phyloP scores from a whole-genome alignment of 306 rosid genomes.

The Castanopsis chinensis region DNA sequence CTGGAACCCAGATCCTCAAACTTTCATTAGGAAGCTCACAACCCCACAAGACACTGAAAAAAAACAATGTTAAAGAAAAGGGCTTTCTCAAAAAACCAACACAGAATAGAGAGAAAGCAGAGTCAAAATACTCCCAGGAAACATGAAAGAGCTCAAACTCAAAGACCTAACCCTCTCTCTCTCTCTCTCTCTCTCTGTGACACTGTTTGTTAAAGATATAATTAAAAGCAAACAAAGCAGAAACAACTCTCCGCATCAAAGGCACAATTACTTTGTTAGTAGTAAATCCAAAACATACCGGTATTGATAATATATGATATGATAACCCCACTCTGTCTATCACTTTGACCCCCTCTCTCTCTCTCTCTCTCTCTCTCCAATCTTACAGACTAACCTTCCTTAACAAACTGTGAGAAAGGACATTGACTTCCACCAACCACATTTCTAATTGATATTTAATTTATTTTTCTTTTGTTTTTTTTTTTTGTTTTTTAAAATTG shows the following conservation, averaged over 20 bases:
- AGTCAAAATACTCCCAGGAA: neutral
- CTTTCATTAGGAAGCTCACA: neutral
- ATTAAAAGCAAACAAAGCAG: slow-evolving; percentile 28
- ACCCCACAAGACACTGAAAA: slow-evolving; percentile 20
- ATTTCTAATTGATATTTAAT: slow-evolving; percentile 7
- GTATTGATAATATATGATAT: slow-evolving; percentile 21
- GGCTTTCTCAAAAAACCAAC: neutral
- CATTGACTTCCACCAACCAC: slow-evolving; percentile 66
- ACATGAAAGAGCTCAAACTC: slow-evolving; percentile 31
- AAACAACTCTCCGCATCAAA: slow-evolving; percentile 31
- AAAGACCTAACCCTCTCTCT: neutral
- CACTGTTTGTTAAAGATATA: slow-evolving; percentile 19
- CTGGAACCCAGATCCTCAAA: slow-evolving; percentile 78
- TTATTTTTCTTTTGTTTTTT: slow-evolving; percentile 8
- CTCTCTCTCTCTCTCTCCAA: slow-evolving; percentile 16
- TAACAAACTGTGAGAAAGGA: slow-evolving; percentile 42
- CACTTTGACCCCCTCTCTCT: slow-evolving; percentile 2
- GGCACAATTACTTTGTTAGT: slow-evolving; percentile 29
- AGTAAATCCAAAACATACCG: slow-evolving; percentile 44
- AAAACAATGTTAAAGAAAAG: slow-evolving; percentile 20
- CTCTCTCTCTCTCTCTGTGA: slow-evolving; percentile 1
- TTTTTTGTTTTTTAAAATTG: neutral
- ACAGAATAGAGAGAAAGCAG: neutral
- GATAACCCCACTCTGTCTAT: slow-evolving; percentile 17
- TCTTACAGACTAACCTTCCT: slow-evolving; percentile 20